Percentiles rank a stretch among this genome's conserved stretches.
Evolutionary conservation across 2,329 filamentous ascomycete species (phyloP).

Genomic region (Cercospora canescens): DNA sequence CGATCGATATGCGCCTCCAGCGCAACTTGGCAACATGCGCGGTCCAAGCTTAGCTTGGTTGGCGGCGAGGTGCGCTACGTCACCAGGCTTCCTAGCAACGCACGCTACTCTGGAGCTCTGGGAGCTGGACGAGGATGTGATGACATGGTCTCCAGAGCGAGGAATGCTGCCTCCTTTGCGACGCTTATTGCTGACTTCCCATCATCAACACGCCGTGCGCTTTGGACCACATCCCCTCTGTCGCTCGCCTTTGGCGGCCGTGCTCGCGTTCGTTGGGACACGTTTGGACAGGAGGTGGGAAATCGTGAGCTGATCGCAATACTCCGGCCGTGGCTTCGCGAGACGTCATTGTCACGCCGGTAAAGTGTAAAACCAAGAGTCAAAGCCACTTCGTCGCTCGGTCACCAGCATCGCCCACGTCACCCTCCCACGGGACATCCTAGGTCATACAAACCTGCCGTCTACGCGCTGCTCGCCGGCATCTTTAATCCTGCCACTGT

Average conservation of each 20-base stretch:
- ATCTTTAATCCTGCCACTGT: slow-evolving; percentile 2
- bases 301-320: not conserved
- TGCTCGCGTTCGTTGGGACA: not conserved
- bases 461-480: not conserved
- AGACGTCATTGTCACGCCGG: not conserved
- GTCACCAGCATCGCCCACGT: slow-evolving; percentile 4
- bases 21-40: not conserved
- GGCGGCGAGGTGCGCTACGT: not conserved
- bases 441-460: not conserved
- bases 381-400: not conserved
- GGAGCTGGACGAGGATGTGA: not conserved
- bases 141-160: not conserved
- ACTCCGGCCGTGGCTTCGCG: not conserved
- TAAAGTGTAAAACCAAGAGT: slow-evolving; percentile 10
- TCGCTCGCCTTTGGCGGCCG: not conserved
- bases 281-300: not conserved
- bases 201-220: not conserved
- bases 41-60: not conserved
- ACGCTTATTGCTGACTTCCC: not conserved
- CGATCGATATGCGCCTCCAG: not conserved
- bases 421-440: not conserved
- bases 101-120: not conserved
- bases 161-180: not conserved
- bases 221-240: not conserved
- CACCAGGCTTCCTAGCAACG: not conserved